Conservation (phyloP, 2,329 filamentous ascomycete species). For the Arthrobotrys megalospora region DNA sequence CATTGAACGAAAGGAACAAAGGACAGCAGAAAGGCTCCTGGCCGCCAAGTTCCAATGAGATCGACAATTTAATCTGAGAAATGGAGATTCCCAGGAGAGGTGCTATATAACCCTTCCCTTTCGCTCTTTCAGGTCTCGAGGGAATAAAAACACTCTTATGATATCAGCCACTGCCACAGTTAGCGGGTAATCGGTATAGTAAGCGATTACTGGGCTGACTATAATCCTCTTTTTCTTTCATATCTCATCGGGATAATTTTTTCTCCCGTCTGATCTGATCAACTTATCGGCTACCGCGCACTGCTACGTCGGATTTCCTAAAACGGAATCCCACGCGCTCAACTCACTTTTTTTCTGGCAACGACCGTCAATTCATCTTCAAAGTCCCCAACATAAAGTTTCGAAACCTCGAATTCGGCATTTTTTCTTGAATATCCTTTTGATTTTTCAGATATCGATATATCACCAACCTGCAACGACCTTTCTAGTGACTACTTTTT, state of each 20-base stretch:
- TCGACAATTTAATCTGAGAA: constrained; percentile 59
- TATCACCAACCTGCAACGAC: neutral
- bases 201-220: constrained; percentile 13
- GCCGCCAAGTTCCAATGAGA: constrained; percentile 30
- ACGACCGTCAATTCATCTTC: neutral
- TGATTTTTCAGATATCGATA: neutral
- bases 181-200: neutral
- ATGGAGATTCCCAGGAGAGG: constrained; percentile 23
- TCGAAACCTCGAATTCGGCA: constrained; percentile 9
- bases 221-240: no score
- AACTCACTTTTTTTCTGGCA: constrained; percentile 8
- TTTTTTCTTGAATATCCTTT: constrained; percentile 9
- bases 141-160: neutral
- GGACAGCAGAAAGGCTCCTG: constrained; percentile 13
- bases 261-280: neutral
- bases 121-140: neutral
- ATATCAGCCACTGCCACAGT: constrained; percentile 11
- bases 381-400: constrained; percentile 7
- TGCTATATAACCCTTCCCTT: constrained; percentile 38
- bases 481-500: neutral
- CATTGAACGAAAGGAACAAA: constrained; percentile 20
- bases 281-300: neutral
- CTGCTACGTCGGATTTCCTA: neutral
- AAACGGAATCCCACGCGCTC: constrained; percentile 21
- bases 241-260: neutral